Evolutionary conservation across 192 early-diverging fungal species (phyloP).

Genomic region (Piromyces sp.): DNA sequence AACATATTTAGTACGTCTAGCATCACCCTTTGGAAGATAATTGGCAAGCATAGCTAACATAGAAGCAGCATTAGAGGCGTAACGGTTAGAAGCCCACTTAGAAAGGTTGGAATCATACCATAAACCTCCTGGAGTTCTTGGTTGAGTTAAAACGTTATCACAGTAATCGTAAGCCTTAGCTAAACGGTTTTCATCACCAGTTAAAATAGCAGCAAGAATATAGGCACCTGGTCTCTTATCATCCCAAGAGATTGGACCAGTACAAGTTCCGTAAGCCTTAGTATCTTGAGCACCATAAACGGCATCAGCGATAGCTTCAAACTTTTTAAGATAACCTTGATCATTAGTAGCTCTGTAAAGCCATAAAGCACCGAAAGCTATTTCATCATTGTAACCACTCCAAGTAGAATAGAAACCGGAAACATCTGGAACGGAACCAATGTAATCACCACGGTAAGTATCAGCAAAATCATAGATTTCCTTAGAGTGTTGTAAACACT

Average conservation of each 20-base stretch:
- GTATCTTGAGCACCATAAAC: constrained; percentile 1
- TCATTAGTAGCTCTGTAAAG: constrained; percentile 27
- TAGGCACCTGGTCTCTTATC: constrained; percentile 5
- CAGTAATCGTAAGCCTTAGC: constrained; percentile 12
- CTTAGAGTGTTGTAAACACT: constrained; percentile 10
- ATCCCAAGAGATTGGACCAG: constrained; percentile 26
- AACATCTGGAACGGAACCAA: constrained; percentile 12
- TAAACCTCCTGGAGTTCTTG: not conserved
- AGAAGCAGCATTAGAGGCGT: no score
- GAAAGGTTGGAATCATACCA: not conserved
- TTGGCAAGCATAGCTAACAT: not conserved
- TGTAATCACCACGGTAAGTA: constrained; percentile 16
- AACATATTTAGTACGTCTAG: not conserved
- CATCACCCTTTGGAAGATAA: not conserved
- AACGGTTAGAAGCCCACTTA: constrained; percentile 7
- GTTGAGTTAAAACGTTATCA: constrained; percentile 19
- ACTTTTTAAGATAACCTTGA: constrained; percentile 16
- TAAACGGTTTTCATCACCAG: constrained; percentile 14
- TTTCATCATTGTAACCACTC: constrained; percentile 17
- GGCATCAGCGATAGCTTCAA: constrained; percentile 9
- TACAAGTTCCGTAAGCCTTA: constrained; percentile 8
- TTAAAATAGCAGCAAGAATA: constrained; percentile 22
- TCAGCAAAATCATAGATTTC: constrained; percentile 26
- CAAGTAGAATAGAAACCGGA: constrained; percentile 16
- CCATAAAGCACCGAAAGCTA: constrained; percentile 36